Evolutionary conservation across 2,329 filamentous ascomycete species (phyloP).

Genomic region (Septoria linicola): DNA sequence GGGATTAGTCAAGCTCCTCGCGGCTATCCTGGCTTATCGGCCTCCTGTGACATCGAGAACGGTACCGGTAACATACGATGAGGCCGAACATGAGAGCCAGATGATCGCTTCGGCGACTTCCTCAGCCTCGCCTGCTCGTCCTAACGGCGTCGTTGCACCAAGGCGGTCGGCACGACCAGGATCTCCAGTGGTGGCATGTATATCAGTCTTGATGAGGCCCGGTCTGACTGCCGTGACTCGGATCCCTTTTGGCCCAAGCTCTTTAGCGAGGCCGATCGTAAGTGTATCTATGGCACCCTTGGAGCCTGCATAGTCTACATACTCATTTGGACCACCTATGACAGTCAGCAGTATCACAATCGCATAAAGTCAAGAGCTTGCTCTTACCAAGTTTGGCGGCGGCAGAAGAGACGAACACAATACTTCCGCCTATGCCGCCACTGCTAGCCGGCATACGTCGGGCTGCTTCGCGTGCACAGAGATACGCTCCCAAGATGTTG

Average conservation of each 20-base stretch:
- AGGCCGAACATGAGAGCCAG: constrained; percentile 28
- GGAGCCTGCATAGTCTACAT: constrained; percentile 33
- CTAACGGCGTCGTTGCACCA: constrained; percentile 29
- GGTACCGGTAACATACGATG: constrained; percentile 26
- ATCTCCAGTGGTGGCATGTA: constrained; percentile 30
- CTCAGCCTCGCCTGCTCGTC: constrained; percentile 30
- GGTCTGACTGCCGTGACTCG: constrained; percentile 33
- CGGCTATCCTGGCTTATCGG: constrained; percentile 9
- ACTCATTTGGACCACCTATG: constrained; percentile 22
- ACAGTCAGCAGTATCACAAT: not conserved
- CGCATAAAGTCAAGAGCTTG: constrained; percentile 1
- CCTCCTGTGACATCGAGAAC: constrained; percentile 28
- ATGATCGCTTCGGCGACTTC: constrained; percentile 34
- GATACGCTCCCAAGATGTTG: constrained; percentile 32
- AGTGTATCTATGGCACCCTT: constrained; percentile 34
- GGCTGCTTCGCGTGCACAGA: constrained; percentile 33
- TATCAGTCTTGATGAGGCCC: constrained; percentile 33
- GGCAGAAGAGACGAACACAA: constrained; percentile 33
- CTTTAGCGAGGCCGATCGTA: constrained; percentile 30
- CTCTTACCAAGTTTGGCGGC: constrained; percentile 30
- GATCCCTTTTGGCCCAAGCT: constrained; percentile 29
- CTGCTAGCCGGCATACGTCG: constrained; percentile 23
- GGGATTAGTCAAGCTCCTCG: no score
- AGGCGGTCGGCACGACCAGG: constrained; percentile 25
- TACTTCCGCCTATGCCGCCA: constrained; percentile 21